Percentiles rank a stretch among this genome's conserved stretches.
phyloP scores from a whole-genome alignment of 495 filamentous ascomycete genomes.

The Sphaerosporella brunnea region DNA sequence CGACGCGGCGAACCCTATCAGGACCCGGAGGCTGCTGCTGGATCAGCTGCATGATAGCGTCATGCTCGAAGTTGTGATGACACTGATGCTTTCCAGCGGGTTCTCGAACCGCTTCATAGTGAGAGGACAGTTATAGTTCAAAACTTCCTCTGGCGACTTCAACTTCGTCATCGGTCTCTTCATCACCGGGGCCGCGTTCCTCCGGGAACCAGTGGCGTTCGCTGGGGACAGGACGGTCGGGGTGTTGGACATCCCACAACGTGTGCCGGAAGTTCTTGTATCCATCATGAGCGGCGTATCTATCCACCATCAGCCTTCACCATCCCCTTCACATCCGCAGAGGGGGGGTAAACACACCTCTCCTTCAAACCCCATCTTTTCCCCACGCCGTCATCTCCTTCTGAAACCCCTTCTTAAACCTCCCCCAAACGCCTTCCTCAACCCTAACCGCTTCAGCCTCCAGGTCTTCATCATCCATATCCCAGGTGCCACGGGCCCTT shows the following conservation, averaged over 20 bases:
- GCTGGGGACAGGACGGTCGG: constrained; percentile 12
- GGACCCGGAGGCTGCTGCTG: neutral
- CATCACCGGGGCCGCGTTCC: constrained; percentile 5
- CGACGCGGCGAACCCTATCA: too few species aligned
- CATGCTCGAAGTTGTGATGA: constrained; percentile 16
- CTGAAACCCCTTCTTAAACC: neutral
- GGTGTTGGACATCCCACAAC: constrained; percentile 17
- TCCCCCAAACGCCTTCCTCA: neutral
- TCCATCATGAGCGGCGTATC: constrained; percentile 9
- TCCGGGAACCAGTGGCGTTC: constrained; percentile 10
- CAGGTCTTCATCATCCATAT: neutral
- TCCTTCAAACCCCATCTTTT: neutral
- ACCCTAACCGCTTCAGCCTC: neutral
- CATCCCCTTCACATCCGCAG: neutral
- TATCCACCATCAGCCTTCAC: constrained; percentile 4
- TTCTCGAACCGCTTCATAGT: constrained; percentile 13
- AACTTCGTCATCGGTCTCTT: constrained; percentile 14
- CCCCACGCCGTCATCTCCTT: constrained; percentile 1
- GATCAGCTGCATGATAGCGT: constrained; percentile 9
- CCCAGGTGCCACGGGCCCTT: neutral
- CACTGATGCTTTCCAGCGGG: constrained; percentile 16
- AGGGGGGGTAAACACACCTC: constrained; percentile 6
- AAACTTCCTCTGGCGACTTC: constrained; percentile 20
- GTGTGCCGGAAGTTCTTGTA: constrained; percentile 17
- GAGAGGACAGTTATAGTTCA: constrained; percentile 19